phyloP scores from a whole-genome alignment of 1,139 yeast genomes.

The Diutina siamensis region DNA sequence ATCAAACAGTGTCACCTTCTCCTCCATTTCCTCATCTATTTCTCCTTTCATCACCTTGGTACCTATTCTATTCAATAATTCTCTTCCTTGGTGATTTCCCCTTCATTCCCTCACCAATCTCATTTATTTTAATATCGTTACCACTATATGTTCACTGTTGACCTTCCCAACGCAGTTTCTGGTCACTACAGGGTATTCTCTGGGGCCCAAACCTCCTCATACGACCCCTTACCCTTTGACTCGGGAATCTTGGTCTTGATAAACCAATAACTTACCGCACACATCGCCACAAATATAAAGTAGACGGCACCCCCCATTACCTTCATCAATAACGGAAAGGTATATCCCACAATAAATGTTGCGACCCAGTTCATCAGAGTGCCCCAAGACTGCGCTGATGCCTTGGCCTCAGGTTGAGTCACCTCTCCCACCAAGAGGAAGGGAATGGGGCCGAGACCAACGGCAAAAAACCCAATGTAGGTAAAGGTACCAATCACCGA shows the following conservation, averaged over 20 bases:
- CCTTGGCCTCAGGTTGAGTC: constrained; percentile 68
- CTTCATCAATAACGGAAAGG: constrained; percentile 63
- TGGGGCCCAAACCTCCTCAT: constrained; percentile 49
- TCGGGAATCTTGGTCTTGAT: constrained; percentile 53
- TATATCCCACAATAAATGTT: constrained; percentile 69
- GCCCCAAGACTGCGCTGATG: constrained; percentile 87
- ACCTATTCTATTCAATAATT: no score
- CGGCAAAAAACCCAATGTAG: constrained; percentile 76
- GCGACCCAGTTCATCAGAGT: constrained; percentile 87
- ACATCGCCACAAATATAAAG: constrained; percentile 52
- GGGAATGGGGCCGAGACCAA: constrained; percentile 93
- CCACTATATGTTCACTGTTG: no score
- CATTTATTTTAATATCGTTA: no score
- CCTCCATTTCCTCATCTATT: no score
- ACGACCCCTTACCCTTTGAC: constrained; percentile 54
- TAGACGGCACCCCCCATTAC: constrained; percentile 73
- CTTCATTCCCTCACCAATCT: no score
- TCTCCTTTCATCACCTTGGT: no score
- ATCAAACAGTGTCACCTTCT: no score
- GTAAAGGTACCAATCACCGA: constrained; percentile 58
- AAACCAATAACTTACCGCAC: constrained; percentile 37
- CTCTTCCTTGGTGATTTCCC: no score
- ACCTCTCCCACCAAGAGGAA: constrained; percentile 83
- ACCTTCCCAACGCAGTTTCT: no score
- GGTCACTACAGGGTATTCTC: no score